phyloP scores from a whole-genome alignment of 495 filamentous ascomycete species.

The Aspergillus homomorphus region DNA sequence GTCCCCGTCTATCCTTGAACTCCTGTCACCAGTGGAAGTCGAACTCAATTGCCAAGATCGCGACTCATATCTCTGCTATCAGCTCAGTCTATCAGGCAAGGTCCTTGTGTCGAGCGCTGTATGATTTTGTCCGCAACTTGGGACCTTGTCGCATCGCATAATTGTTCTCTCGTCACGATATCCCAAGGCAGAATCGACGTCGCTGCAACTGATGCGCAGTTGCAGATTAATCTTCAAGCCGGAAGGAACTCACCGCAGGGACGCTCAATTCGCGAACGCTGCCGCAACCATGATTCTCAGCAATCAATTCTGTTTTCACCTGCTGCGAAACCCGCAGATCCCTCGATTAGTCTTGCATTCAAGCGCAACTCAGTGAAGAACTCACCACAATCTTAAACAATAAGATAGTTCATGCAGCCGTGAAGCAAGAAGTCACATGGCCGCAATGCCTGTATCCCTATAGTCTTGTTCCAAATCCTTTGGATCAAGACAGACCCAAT shows the following conservation, averaged over 20 bases:
- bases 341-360: not conserved
- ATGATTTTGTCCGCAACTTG: not conserved
- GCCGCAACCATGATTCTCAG: not conserved
- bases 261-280: not conserved
- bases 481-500: no score
- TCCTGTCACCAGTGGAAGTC: not conserved
- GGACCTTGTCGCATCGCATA: not conserved
- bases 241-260: not conserved
- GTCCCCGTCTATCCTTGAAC: not conserved
- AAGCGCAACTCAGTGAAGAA: not conserved
- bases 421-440: not conserved
- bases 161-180: not conserved
- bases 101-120: not conserved
- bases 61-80: not conserved
- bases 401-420: not conserved
- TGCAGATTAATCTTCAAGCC: no score
- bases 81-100: not conserved
- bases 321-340: not conserved
- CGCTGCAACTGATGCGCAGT: not conserved
- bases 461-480: not conserved
- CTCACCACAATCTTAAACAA: not conserved
- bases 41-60: not conserved
- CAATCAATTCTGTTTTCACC: not conserved
- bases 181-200: not conserved
- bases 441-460: not conserved